phyloP scores from a whole-genome alignment of 2,329 filamentous ascomycete species.

The Penicillium oxalicum region DNA sequence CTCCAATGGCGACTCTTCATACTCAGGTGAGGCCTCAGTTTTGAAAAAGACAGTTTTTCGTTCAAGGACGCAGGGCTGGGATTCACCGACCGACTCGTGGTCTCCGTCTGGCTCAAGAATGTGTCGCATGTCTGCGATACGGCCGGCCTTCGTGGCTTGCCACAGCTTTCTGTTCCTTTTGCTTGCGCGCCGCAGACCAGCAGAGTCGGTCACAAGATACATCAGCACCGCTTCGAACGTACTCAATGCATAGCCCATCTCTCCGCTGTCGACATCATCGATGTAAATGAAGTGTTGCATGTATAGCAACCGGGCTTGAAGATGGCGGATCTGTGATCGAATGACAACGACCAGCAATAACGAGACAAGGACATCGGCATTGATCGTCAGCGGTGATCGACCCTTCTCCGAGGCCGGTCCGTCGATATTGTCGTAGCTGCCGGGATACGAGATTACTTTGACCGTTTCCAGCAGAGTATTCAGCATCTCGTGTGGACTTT shows the following conservation, averaged over 20 bases:
- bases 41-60: slow-evolving; percentile 27
- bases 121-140: slow-evolving; percentile 65
- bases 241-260: slow-evolving; percentile 91
- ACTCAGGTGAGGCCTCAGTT: slow-evolving; percentile 30
- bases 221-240: slow-evolving; percentile 91
- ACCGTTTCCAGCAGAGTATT: slow-evolving; percentile 71
- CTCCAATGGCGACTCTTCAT: slow-evolving; percentile 18
- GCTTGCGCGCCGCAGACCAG: slow-evolving; percentile 75
- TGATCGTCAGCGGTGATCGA: slow-evolving; percentile 57
- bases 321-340: slow-evolving; percentile 74
- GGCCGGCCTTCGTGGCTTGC: slow-evolving; percentile 75
- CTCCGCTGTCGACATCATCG: slow-evolving; percentile 92
- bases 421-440: slow-evolving; percentile 36
- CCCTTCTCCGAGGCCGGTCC: slow-evolving; percentile 48
- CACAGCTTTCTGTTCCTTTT: slow-evolving; percentile 79
- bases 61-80: slow-evolving; percentile 36
- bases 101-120: slow-evolving; percentile 69
- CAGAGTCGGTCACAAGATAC: slow-evolving; percentile 78
- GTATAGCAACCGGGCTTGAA: slow-evolving; percentile 85
- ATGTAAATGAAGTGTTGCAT: slow-evolving; percentile 98
- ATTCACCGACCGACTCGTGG: slow-evolving; percentile 31
- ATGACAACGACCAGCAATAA: slow-evolving; percentile 89
- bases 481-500: slow-evolving; percentile 84
- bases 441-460: slow-evolving; percentile 70
- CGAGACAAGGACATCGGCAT: slow-evolving; percentile 90